Evolutionary conservation across 441 rosid species (phyloP).

Genomic region (Populus hybrid): DNA sequence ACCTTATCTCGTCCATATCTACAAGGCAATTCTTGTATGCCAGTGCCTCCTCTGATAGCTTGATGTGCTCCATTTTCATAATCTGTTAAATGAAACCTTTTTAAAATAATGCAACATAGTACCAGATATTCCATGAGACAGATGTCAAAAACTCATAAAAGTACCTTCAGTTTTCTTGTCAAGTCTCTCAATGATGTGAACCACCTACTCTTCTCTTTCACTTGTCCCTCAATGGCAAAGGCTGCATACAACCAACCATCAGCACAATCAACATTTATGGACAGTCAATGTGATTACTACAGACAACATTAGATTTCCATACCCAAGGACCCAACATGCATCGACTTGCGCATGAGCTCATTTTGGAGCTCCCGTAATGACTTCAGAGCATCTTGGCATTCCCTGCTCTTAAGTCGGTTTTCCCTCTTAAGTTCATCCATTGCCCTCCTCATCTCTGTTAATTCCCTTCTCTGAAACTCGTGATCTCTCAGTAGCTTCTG

Average conservation of each 20-base stretch:
- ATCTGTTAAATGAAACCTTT: constrained; percentile 40
- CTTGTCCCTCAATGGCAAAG: constrained; percentile 96
- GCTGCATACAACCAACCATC: constrained; percentile 43
- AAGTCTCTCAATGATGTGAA: constrained; percentile 83
- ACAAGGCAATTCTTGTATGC: constrained; percentile 49
- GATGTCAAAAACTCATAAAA: not conserved
- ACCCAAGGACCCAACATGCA: constrained; percentile 99
- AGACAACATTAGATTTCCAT: constrained; percentile 19
- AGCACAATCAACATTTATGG: constrained; percentile 2
- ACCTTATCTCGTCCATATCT: constrained; percentile 47
- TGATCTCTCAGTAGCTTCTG: constrained; percentile 35
- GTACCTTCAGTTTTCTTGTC: constrained; percentile 84
- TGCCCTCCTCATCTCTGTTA: constrained; percentile 46
- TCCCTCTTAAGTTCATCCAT: constrained; percentile 65
- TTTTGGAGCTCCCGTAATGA: constrained; percentile 69
- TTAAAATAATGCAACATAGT: constrained; percentile 7
- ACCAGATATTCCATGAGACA: not conserved
- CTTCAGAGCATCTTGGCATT: constrained; percentile 70
- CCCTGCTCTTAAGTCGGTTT: constrained; percentile 59
- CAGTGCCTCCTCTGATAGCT: constrained; percentile 72
- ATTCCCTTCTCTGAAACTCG: constrained; percentile 51
- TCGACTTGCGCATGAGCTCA: constrained; percentile 98
- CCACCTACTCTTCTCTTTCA: constrained; percentile 94
- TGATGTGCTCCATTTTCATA: constrained; percentile 81
- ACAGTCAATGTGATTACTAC: not conserved